A percentile compares a stretch with the other conserved stretches of the same genome.
Evolutionary conservation across 176 grass and related monocot species (phyloP).

Genomic region (Oryza nivara): DNA sequence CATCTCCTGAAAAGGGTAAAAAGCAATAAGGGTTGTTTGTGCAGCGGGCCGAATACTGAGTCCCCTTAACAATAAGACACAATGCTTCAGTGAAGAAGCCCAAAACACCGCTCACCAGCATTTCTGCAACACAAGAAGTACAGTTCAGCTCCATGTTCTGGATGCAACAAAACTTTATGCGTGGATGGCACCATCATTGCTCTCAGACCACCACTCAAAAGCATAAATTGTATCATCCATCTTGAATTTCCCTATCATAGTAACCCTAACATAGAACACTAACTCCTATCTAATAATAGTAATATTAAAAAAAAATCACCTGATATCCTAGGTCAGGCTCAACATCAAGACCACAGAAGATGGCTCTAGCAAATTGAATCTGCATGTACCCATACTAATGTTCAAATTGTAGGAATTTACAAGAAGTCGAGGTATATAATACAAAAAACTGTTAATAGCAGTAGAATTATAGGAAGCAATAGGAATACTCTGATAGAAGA

Average conservation of each 20-base stretch:
- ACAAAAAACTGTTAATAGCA: conserved; percentile 4
- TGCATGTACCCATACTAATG: conserved; percentile 70
- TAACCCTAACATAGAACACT: conserved; percentile 26
- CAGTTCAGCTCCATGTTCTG: conserved; percentile 67
- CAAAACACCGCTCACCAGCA: conserved; percentile 64
- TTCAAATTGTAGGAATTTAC: conserved; percentile 50
- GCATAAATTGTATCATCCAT: conserved; percentile 46
- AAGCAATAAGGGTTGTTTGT: conserved; percentile 35
- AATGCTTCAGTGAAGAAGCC: conserved; percentile 73
- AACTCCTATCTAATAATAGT: conserved; percentile 39
- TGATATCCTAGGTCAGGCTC: conserved; percentile 62
- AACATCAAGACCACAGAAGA: conserved; percentile 59
- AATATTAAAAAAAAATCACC: conserved; percentile 44
- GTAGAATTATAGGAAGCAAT: neutral
- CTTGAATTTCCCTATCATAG: conserved; percentile 47
- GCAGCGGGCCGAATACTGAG: conserved; percentile 42
- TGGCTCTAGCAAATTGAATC: conserved; percentile 71
- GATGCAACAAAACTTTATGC: conserved; percentile 54
- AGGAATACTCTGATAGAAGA: neutral
- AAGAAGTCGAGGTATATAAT: conserved; percentile 6
- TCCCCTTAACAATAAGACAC: conserved; percentile 53
- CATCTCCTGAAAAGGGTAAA: conserved; percentile 53
- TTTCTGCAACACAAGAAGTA: conserved; percentile 91
- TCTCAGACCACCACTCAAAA: conserved; percentile 41
- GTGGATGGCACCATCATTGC: conserved; percentile 47